Percentiles rank a stretch among this genome's conserved stretches.
Evolutionary conservation across 2,329 filamentous ascomycete genomes (phyloP).

Genomic region (Chrysoporthe cubensis): DNA sequence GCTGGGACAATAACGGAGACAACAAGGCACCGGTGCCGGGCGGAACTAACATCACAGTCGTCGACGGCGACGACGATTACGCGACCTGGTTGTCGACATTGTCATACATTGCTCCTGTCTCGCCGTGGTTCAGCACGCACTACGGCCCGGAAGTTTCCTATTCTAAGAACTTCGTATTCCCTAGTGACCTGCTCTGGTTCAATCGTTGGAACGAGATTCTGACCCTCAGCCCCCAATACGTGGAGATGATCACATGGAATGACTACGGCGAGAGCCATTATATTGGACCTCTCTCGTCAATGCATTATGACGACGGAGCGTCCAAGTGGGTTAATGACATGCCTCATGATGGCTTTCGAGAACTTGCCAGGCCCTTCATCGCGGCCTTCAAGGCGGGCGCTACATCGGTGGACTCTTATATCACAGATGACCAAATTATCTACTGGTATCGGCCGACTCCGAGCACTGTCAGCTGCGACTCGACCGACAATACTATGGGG

Average conservation of each 20-base stretch:
- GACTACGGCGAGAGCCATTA: constrained; percentile 31
- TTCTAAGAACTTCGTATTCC: constrained; percentile 29
- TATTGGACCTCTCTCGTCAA: constrained; percentile 26
- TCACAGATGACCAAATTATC: constrained; percentile 52
- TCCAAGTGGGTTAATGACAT: constrained; percentile 35
- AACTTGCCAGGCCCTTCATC: constrained; percentile 59
- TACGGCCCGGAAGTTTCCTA: constrained; percentile 27
- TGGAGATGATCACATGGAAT: constrained; percentile 29
- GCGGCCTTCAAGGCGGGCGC: constrained; percentile 55
- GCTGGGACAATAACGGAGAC: constrained; percentile 49
- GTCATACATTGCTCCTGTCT: constrained; percentile 32
- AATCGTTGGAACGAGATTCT: constrained; percentile 27
- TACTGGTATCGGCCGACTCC: constrained; percentile 61
- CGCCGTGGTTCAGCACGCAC: constrained; percentile 30
- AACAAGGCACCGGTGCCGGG: constrained; percentile 53
- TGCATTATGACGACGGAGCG: constrained; percentile 27
- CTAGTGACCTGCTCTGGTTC: constrained; percentile 28
- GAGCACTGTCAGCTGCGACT: constrained; percentile 50
- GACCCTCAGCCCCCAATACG: constrained; percentile 21
- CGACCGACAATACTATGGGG: constrained; percentile 55
- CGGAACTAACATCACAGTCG: constrained; percentile 44
- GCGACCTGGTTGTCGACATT: constrained; percentile 39
- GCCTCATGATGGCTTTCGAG: constrained; percentile 57
- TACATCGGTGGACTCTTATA: constrained; percentile 40
- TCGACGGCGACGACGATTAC: constrained; percentile 42